Evolutionary conservation across 148 eudicot species (phyloP), one percentile per base, ranked within the genome.

Genomic region (Silene uniflora): DNA sequence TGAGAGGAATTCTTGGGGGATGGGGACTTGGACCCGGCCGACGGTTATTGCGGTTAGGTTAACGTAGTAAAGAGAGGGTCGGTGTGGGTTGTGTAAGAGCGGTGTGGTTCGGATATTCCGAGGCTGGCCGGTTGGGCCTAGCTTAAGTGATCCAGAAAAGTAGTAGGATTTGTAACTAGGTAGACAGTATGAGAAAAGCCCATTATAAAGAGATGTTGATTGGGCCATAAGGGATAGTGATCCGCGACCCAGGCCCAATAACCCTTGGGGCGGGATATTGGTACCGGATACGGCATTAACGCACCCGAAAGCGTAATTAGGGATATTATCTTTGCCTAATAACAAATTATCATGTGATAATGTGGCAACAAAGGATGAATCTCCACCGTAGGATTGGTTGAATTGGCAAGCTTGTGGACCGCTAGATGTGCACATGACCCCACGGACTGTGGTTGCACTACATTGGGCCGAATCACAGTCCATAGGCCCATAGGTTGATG

Each of bases 81-180:
- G 85, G 73, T 77, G 93, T 0, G 93, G 93, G 92, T 87, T 94
- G 1, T 67, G 81, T 44, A 94, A 81, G 19, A 94, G 89, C 2
- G 98, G 96, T 56, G 97, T 93, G 80, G 95, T 90, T 22, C 29
- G 61, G 61, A 89, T 94, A 56, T 14, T 74, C 54, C 76, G 81
- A 83, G 96, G 95, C 63, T 94, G 97, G 67, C 93, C 89, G 13
- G 62, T 2, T 4, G 96, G 93, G 22, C 98, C 98, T 21, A 91
- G 88, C 35, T 82, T 88, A 22, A 93, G 88, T 29, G 98, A 94
- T 21, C 98, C 97, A 17, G 98, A 94, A 56, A 94, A 94, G 79
- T 91, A 94, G 79, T 90, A 94, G 0, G 98, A 94, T 65, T 86
- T 94, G 84, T 84, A 94, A 78, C 98, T 94, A 0, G 97, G 97